Evolutionary conservation across 2,329 filamentous ascomycete genomes (phyloP), one percentile per base, ranked within the genome.

Genomic region (Rosellinia necatrix): DNA sequence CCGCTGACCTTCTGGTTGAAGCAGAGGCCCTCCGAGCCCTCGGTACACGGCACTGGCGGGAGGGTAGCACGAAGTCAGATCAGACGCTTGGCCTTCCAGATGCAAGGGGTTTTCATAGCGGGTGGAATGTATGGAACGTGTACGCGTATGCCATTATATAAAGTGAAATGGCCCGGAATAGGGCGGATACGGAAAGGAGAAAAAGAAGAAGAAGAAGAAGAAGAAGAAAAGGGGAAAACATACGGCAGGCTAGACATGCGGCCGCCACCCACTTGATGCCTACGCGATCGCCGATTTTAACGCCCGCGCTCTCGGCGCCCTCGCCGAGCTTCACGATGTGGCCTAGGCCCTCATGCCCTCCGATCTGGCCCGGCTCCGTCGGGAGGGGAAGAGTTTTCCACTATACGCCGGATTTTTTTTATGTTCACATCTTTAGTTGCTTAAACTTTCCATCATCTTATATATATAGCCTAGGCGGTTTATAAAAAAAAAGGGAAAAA

Each of bases 281-380:
- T 3, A 63, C 61, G 13, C 61, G 59, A 34, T 63, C 59, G 24
- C 61, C 61, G 10, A 63, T 30, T 40, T 58, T 53, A 21, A 60
- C 19, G 4, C 49, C 49, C 4, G 29, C 22, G 4, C 32, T 52
- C 21, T 62, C 53, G 15, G 43, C 17, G 27, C 61, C 59, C 6
- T 51, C 38, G 41, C 59, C 59, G 7, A 63, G 43, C 40, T 53
- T 55, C 43, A 53, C 61, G 19, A 62, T 46, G 22, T 51, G 48
- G 15, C 61, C 59, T 1, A 63, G 34, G 13, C 61, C 59, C 38
- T 62, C 59, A 17, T 63, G 59, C n/a, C 61, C 61, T 34, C 61
- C 59, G 21, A 63, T 32, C 30, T 63, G 59, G 24, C 51, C 59
- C 15, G 42, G 6, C 6, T 37, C 21, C 6, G 53, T 62, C 6